Evolutionary conservation across 768 basidiomycete species (phyloP).

Genomic region (Pisolithus microcarpus): DNA sequence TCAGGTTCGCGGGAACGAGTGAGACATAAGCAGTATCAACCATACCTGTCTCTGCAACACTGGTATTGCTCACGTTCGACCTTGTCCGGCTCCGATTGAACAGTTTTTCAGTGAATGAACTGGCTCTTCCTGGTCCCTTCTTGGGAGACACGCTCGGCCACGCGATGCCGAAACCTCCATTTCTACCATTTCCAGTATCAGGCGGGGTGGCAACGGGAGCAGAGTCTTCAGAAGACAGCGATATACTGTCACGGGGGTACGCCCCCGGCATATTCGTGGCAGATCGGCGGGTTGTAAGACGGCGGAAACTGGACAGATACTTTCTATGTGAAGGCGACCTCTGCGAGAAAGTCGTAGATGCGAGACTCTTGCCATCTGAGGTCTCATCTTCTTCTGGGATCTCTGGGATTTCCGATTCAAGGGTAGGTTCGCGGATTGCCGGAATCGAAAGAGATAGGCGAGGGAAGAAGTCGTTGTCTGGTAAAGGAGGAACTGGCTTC

Average conservation of each 20-base stretch:
- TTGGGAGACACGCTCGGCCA: constrained; percentile 50
- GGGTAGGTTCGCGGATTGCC: constrained; percentile 23
- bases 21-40: constrained; percentile 4
- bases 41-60: constrained; percentile 40
- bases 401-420: constrained; percentile 12
- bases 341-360: constrained; percentile 39
- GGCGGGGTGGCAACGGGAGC: constrained; percentile 54
- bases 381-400: constrained; percentile 21
- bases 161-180: constrained; percentile 27
- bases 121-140: constrained; percentile 46
- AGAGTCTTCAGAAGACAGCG: constrained; percentile 65
- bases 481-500: constrained; percentile 5
- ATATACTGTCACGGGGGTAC: constrained; percentile 52
- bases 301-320: constrained; percentile 44
- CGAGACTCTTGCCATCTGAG: constrained; percentile 23
- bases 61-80: constrained; percentile 43
- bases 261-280: constrained; percentile 34
- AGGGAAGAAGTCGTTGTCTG: constrained; percentile 18
- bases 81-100: constrained; percentile 49
- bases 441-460: constrained; percentile 24
- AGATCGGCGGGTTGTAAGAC: constrained; percentile 35
- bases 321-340: constrained; percentile 41
- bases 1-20: neutral
- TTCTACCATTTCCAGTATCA: constrained; percentile 30
- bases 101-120: constrained; percentile 56